These are phyloP conservation scores for Drechslera avenae DNA, from an alignment of 2,329 filamentous ascomycete species.

Conservation along the genomic window DNA sequence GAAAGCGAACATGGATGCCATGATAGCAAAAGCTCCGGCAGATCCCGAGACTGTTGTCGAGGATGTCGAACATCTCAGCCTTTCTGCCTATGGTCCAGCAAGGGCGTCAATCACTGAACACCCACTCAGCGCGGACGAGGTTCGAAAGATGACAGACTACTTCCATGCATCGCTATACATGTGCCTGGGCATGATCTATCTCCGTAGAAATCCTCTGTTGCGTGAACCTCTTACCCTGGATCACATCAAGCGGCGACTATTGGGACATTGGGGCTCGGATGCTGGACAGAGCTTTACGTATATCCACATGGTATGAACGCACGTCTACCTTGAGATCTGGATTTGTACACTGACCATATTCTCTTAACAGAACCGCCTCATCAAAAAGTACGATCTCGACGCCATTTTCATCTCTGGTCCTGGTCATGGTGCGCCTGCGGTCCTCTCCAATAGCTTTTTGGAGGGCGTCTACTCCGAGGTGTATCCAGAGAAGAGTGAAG, in stretches of 20 bases:
- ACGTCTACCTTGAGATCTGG: background rate
- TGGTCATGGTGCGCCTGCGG: slow-evolving; percentile 76
- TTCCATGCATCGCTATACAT: slow-evolving; percentile 78
- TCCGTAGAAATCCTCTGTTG: slow-evolving; percentile 74
- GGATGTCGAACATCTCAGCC: slow-evolving; percentile 37
- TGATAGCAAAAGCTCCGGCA: slow-evolving; percentile 26
- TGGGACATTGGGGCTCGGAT: slow-evolving; percentile 80
- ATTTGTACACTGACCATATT: background rate
- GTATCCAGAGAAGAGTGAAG: slow-evolving; percentile 74
- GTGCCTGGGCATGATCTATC: slow-evolving; percentile 79
- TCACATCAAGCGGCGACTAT: slow-evolving; percentile 73
- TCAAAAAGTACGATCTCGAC: slow-evolving; percentile 79
- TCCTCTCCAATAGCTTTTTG: slow-evolving; percentile 76
- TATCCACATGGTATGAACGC: slow-evolving; percentile 67
- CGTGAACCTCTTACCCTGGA: slow-evolving; percentile 70
- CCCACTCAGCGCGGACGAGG: slow-evolving; percentile 68
- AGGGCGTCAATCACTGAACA: slow-evolving; percentile 66
- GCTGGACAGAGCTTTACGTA: slow-evolving; percentile 82
- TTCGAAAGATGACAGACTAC: slow-evolving; percentile 72
- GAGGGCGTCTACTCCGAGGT: slow-evolving; percentile 79
- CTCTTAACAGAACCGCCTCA: slow-evolving; percentile 64
- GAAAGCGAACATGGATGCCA: slow-evolving; percentile 30
- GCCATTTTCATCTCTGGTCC: slow-evolving; percentile 76
- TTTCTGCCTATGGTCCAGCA: slow-evolving; percentile 68
- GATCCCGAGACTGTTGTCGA: slow-evolving; percentile 34